Evolutionary conservation across 2,329 filamentous ascomycete genomes (phyloP).

Genomic region (Stachybotrys echinatus): DNA sequence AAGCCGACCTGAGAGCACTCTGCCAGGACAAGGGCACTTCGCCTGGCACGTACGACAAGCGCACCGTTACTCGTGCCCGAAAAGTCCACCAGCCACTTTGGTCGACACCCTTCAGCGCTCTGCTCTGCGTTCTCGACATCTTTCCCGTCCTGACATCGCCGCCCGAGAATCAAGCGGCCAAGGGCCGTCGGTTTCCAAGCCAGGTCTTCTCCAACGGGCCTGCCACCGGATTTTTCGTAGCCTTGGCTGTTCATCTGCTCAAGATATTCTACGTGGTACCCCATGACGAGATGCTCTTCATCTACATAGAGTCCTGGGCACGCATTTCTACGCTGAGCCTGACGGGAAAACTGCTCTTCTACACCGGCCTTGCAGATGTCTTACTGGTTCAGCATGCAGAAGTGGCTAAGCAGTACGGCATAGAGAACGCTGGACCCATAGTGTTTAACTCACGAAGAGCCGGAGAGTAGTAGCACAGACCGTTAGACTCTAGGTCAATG

Average conservation of each 20-base stretch:
- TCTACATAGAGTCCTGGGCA: slow-evolving; percentile 94
- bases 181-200: slow-evolving; percentile 51
- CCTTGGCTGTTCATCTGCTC: slow-evolving; percentile 41
- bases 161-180: slow-evolving; percentile 14
- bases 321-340: slow-evolving; percentile 77
- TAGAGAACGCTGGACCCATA: slow-evolving; percentile 31
- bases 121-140: slow-evolving; percentile 61
- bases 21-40: slow-evolving; percentile 11
- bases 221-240: slow-evolving; percentile 77
- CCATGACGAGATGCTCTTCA: slow-evolving; percentile 57
- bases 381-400: slow-evolving; percentile 78
- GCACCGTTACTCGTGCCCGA: slow-evolving; percentile 69
- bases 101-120: slow-evolving; percentile 64
- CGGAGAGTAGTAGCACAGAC: slow-evolving; percentile 4
- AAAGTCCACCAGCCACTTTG: slow-evolving; percentile 74
- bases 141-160: slow-evolving; percentile 46
- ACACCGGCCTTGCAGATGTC: slow-evolving; percentile 61
- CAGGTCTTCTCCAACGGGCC: slow-evolving; percentile 84
- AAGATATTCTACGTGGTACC: slow-evolving; percentile 41
- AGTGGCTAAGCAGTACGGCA: slow-evolving; percentile 44
- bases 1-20: slow-evolving; percentile 22
- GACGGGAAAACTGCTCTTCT: slow-evolving; percentile 71
- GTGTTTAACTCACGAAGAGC: slow-evolving; percentile 31
- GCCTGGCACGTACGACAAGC: slow-evolving; percentile 55
- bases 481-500: no score